phyloP scores from a whole-genome alignment of 192 early-diverging fungal species.

The Mortierella antarctica region DNA sequence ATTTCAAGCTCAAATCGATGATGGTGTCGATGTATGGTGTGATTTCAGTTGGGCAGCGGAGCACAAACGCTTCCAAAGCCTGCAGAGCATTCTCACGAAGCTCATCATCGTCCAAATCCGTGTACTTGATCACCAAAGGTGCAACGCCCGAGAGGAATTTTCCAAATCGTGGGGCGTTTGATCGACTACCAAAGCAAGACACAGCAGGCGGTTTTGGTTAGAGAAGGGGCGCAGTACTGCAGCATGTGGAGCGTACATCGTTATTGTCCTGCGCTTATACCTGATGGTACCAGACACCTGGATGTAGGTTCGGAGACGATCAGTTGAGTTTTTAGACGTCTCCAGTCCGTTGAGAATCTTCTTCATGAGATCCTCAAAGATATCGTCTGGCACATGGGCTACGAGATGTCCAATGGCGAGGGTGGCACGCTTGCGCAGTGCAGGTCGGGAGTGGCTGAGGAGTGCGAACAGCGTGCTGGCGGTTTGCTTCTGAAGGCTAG shows the following conservation, averaged over 20 bases:
- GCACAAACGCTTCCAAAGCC: slow-evolving; percentile 79
- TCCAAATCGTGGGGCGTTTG: slow-evolving; percentile 73
- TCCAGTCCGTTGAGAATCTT: slow-evolving; percentile 65
- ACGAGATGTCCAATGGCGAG: slow-evolving; percentile 76
- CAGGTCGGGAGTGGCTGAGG: slow-evolving; percentile 74
- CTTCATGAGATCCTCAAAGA: slow-evolving; percentile 75
- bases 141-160: slow-evolving; percentile 70
- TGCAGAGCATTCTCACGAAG: slow-evolving; percentile 85
- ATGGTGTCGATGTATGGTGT: slow-evolving; percentile 69
- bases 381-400: slow-evolving; percentile 70
- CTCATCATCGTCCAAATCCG: slow-evolving; percentile 78
- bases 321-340: slow-evolving; percentile 61
- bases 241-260: background rate
- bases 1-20: slow-evolving; percentile 68
- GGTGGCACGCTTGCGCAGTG: slow-evolving; percentile 83
- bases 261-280: slow-evolving; percentile 40
- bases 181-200: slow-evolving; percentile 65
- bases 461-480: slow-evolving; percentile 74
- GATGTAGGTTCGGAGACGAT: slow-evolving; percentile 80
- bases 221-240: slow-evolving; percentile 14
- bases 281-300: slow-evolving; percentile 78
- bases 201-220: background rate
- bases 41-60: slow-evolving; percentile 84
- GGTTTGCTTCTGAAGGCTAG: slow-evolving; percentile 64
- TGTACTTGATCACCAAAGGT: slow-evolving; percentile 70